Base-by-base conservation (phyloP, 129 eudicot species). In the Artemisia argyi region DNA sequence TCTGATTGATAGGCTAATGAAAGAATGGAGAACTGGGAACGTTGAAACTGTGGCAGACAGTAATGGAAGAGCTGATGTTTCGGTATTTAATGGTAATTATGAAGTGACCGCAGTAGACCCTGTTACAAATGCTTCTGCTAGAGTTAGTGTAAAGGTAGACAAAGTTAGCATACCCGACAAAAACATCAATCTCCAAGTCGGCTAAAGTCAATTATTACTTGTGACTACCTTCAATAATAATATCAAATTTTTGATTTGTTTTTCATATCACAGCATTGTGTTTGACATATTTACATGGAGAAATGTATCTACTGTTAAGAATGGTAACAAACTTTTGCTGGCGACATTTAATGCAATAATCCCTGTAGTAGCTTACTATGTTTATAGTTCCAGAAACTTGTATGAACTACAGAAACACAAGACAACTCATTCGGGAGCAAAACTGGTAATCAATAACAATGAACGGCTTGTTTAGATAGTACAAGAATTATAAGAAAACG, bases 51-150 rank as follows among this genome's bases (percentile, higher is more conserved):
- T 75, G 7, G 74, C 98, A 2, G 88, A 87, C 72, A 72, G 67
- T 8, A 56, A 73, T n/a, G 98, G 98, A 2, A 73, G 52, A 3
- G 66, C 80, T 54, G 49, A 80, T 13, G 64, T 81, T 56, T 81
- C 88, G 0, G 80, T 89, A 5, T 83, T 77, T 65, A 86, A 89
- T 47, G 95, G 96, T 57, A 84, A 80, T 2, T 89, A 92, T 58
- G 73, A 87, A 42, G 88, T 75, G n/a, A 81, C 63, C 1, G 78
- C 73, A 24, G 76, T 50, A 52, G 81, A 73, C 56, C 76, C 75
- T 0, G 12, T 50, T 19, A 72, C 72, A 2, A 73, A 65, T 58
- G 75, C 66, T 28, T 79, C 86, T 53, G 61, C 72, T 74, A 8
- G n/a, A 67, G 71, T 61, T 15, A 68, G n/a, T 51, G 30, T 79